These are phyloP conservation scores for Colletotrichum sublineola DNA, from an alignment of 2,329 filamentous ascomycete species.

Conservation along the genomic window DNA sequence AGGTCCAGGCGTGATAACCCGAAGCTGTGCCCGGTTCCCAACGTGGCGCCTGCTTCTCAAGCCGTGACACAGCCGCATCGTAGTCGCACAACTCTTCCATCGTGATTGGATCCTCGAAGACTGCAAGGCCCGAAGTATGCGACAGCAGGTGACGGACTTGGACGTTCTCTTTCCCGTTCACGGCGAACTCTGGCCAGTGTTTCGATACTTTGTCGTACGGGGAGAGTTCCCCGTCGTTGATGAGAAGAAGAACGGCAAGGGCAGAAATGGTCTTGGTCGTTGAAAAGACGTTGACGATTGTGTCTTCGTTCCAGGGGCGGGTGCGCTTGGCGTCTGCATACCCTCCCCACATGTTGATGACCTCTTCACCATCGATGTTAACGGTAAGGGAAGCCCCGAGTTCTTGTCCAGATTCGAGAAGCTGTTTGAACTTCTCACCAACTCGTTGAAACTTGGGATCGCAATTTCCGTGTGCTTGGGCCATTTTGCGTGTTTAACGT, in stretches of 20 bases:
- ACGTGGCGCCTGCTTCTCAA: conserved; percentile 57
- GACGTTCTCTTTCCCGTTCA: conserved; percentile 56
- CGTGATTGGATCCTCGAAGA: conserved; percentile 50
- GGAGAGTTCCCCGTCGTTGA: conserved; percentile 55
- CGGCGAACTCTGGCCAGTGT: conserved; percentile 62
- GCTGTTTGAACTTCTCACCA: conserved; percentile 50
- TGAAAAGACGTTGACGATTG: conserved; percentile 57
- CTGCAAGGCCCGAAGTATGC: conserved; percentile 55
- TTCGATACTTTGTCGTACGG: conserved; percentile 53
- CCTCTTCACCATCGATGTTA: conserved; percentile 55
- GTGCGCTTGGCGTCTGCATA: conserved; percentile 49
- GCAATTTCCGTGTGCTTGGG: conserved; percentile 51
- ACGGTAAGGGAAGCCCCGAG: conserved; percentile 60
- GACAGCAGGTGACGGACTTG: conserved; percentile 56
- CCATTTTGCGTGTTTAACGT: conserved; percentile 32
- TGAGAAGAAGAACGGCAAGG: conserved; percentile 55
- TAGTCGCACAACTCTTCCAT: conserved; percentile 52
- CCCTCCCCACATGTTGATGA: conserved; percentile 61
- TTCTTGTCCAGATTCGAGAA: conserved; percentile 55
- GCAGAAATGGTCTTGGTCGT: conserved; percentile 55
- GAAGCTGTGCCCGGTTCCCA: conserved; percentile 59
- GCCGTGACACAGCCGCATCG: conserved; percentile 47
- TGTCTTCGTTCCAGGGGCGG: conserved; percentile 55
- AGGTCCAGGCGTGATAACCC: conserved; percentile 57
- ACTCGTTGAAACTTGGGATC: conserved; percentile 54